Conservation (phyloP, 148 eudicot species). For the Beta vulgaris region DNA sequence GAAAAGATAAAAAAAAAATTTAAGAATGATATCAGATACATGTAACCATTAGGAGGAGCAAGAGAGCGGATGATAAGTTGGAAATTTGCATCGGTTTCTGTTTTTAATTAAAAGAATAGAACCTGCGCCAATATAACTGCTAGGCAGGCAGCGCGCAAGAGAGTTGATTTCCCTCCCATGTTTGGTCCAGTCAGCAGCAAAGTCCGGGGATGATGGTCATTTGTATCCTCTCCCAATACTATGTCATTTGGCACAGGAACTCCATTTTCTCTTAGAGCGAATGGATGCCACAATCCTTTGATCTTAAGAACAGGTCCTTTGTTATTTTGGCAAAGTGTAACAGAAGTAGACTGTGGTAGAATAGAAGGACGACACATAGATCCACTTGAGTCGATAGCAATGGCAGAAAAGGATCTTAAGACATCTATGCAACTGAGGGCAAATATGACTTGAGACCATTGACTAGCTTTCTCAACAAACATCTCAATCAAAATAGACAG, state of each 20-base stretch:
- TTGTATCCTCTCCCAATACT: constrained; percentile 55
- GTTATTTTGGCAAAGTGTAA: constrained; percentile 27
- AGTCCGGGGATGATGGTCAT: constrained; percentile 54
- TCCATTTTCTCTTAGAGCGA: constrained; percentile 75
- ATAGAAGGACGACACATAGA: constrained; percentile 73
- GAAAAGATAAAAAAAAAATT: constrained; percentile 32
- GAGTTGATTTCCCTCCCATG: constrained; percentile 99
- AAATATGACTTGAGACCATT: constrained; percentile 75
- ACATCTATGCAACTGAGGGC: constrained; percentile 72
- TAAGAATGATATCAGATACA: constrained; percentile 3
- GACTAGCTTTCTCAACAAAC: constrained; percentile 67
- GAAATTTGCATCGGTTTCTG: background rate
- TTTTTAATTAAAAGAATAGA: constrained; percentile 9
- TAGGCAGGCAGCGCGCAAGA: constrained; percentile 85
- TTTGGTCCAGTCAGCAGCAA: constrained; percentile 98
- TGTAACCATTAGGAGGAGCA: background rate
- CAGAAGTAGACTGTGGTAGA: constrained; percentile 45
- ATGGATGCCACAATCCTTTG: constrained; percentile 94
- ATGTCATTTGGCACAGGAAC: constrained; percentile 87
- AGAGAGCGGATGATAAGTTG: background rate
- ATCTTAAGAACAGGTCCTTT: constrained; percentile 62
- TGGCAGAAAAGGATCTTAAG: constrained; percentile 80
- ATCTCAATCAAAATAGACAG: constrained; percentile 74
- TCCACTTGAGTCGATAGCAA: constrained; percentile 58
- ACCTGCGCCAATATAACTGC: constrained; percentile 93